phyloP scores from a whole-genome alignment of 345 rosid species.

The Pelargonium nanum region DNA sequence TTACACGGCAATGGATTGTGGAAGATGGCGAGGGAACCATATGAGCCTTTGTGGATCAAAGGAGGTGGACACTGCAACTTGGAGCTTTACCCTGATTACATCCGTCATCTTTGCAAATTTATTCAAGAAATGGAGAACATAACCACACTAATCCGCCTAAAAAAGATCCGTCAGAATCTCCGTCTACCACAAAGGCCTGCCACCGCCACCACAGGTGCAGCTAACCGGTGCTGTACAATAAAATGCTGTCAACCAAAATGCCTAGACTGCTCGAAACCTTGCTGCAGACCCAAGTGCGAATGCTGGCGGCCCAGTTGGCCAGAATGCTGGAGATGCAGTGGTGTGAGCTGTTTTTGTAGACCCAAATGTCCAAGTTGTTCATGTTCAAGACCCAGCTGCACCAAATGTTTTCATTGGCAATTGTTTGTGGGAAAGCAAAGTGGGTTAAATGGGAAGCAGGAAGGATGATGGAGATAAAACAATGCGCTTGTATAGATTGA shows the following conservation, averaged over 20 bases:
- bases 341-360: constrained; percentile 11
- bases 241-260: constrained; percentile 37
- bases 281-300: constrained; percentile 10
- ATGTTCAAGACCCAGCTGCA: constrained; percentile 39
- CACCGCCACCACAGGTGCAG: constrained; percentile 4
- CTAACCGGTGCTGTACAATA: constrained; percentile 38
- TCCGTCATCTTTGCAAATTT: constrained; percentile 73
- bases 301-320: constrained; percentile 10
- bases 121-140: constrained; percentile 85
- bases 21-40: constrained; percentile 85
- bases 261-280: constrained; percentile 13
- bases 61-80: constrained; percentile 99
- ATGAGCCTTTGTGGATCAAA: constrained; percentile 94
- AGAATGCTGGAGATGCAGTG: background rate
- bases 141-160: constrained; percentile 56
- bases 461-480: background rate
- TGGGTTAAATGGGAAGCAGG: background rate
- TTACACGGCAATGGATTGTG: constrained; percentile 86
- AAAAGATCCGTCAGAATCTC: constrained; percentile 54
- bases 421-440: background rate
- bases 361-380: constrained; percentile 35
- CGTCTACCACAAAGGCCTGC: constrained; percentile 27
- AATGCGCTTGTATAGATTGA: background rate
- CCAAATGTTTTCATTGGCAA: background rate
- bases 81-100: constrained; percentile 90